Base-by-base conservation (phyloP, 1,284 basidiomycete genomes). In the Mycena sp. region DNA sequence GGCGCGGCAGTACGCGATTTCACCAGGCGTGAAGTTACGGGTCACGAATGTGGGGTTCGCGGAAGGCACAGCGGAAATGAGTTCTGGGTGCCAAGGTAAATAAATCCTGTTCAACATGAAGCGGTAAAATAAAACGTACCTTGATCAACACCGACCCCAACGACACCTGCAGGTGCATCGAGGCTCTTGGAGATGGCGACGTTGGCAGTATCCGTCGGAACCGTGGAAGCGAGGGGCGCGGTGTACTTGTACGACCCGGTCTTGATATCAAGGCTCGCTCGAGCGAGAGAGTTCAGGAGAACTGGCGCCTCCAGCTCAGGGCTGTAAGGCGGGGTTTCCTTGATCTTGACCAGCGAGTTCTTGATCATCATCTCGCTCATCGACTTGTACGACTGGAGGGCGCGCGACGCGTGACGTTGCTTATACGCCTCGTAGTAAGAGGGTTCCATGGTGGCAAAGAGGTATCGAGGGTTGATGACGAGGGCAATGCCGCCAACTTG, bases 401-500 rank as follows among this genome's bases (percentile, higher is more conserved):
- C 90, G 50, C 96, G 92, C 68, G 82, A 82, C 37, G 84, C 86
- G 81, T 96, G 94, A 79, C 88, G 89, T 67, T 81, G 80, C 81
- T 87, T 89, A 87, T 99, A 99, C 41, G 86, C 83, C 63, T 91
- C 89, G 78, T 96, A 97, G 73, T 87, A 81, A 39, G 89, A 85
- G 3, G 93, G 88, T 74, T 95, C 91, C 56, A 99, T 84, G 16
- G 94, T 88, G 66, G 93, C 97, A 76, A 96, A 92, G 74, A 98
- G 88, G 86, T 96, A 96, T 76, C 95, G 94, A 64, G 98, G 96
- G 83, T 99, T 93, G 69, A 99, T 81, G 76, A 98, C 86, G 74
- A 97, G 88, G 62, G 92, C 93, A 73, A 93, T 95, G 73, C 97
- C 98, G 74, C 97, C 98, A 76, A 98, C 97, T 89, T 99, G 98